A percentile compares a stretch with the other conserved stretches of the same genome.
Conservation (phyloP, 2,329 filamentous ascomycete species). For the Trichoderma afroharzianum region DNA sequence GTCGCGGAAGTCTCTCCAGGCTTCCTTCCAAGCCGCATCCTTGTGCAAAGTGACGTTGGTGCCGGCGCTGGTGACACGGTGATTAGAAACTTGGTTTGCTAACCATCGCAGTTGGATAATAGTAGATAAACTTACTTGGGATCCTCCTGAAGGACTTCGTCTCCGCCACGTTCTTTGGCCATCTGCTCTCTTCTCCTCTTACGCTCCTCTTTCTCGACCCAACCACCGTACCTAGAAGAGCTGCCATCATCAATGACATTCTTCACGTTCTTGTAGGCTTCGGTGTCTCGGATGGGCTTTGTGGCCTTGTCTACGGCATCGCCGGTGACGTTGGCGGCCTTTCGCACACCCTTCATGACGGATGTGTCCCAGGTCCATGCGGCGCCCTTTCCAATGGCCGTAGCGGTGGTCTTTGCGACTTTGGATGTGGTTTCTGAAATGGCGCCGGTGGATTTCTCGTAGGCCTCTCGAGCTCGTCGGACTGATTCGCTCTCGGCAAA, state of each 20-base stretch:
- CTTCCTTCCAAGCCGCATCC: slow-evolving; percentile 95
- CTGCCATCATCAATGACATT: slow-evolving; percentile 96
- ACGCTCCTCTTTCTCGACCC: slow-evolving; percentile 94
- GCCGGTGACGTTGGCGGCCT: slow-evolving; percentile 80
- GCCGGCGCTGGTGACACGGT: slow-evolving; percentile 63
- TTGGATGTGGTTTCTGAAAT: slow-evolving; percentile 74
- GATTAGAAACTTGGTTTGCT: slow-evolving; percentile 28
- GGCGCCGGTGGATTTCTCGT: slow-evolving; percentile 79
- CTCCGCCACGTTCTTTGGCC: slow-evolving; percentile 56
- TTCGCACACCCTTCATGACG: slow-evolving; percentile 85
- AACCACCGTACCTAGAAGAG: slow-evolving; percentile 92
- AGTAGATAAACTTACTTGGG: slow-evolving; percentile 66
- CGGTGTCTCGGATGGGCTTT: slow-evolving; percentile 86
- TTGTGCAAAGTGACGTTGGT: slow-evolving; percentile 95
- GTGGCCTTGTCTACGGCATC: slow-evolving; percentile 92
- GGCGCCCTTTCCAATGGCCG: slow-evolving; percentile 83
- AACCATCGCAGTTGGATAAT: no score
- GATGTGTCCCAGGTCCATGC: slow-evolving; percentile 96
- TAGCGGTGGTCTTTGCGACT: slow-evolving; percentile 80
- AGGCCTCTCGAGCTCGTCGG: slow-evolving; percentile 78
- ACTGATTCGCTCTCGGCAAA: slow-evolving; percentile 93
- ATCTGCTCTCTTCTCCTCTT: slow-evolving; percentile 71
- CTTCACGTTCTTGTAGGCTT: slow-evolving; percentile 92
- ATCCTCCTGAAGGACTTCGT: slow-evolving; percentile 72
- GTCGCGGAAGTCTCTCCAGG: slow-evolving; percentile 95